phyloP scores from a whole-genome alignment of 2,329 filamentous ascomycete species.

The Aureobasidium sp. region DNA sequence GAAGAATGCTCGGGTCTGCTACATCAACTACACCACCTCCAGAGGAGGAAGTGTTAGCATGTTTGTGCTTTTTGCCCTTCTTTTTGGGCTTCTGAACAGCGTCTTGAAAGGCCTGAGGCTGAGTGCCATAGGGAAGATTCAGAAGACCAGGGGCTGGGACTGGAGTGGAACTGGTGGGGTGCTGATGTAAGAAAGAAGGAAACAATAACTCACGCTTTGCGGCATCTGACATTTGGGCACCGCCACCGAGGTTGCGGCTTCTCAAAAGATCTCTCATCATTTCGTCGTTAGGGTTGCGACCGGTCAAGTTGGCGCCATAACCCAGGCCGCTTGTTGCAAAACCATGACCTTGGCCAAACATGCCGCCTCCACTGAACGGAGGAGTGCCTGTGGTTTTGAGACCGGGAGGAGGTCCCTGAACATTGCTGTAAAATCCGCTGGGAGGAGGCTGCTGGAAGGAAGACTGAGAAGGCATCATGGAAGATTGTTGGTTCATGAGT shows the following conservation, averaged over 20 bases:
- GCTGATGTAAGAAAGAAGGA: conserved; percentile 85
- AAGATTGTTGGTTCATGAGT: conserved; percentile 73
- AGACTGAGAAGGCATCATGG: conserved; percentile 62
- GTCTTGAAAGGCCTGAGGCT: conserved; percentile 11
- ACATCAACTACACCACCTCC: conserved; percentile 99
- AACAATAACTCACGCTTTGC: conserved; percentile 98
- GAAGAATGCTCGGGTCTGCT: conserved; percentile 99
- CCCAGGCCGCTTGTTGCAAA: conserved; percentile 63
- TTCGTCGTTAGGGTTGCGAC: conserved; percentile 66
- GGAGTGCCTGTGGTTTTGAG: conserved; percentile 93
- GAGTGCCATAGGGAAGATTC: conserved; percentile 72
- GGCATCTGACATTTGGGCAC: conserved; percentile 64
- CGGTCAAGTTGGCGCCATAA: conserved; percentile 45
- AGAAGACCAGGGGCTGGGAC: conserved; percentile 86
- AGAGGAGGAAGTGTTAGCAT: conserved; percentile 99
- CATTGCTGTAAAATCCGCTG: conserved; percentile 68
- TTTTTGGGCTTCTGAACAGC: conserved; percentile 71
- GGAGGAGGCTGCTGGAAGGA: conserved; percentile 46
- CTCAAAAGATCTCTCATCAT: conserved; percentile 77
- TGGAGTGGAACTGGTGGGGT: conserved; percentile 73
- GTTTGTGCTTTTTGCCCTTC: conserved; percentile 99
- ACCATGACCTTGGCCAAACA: conserved; percentile 83
- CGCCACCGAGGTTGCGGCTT: conserved; percentile 43
- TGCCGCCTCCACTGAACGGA: conserved; percentile 66
- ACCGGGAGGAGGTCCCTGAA: conserved; percentile 88